Base-by-base conservation (phyloP, 495 filamentous ascomycete genomes). In the Xylaria grammica region DNA sequence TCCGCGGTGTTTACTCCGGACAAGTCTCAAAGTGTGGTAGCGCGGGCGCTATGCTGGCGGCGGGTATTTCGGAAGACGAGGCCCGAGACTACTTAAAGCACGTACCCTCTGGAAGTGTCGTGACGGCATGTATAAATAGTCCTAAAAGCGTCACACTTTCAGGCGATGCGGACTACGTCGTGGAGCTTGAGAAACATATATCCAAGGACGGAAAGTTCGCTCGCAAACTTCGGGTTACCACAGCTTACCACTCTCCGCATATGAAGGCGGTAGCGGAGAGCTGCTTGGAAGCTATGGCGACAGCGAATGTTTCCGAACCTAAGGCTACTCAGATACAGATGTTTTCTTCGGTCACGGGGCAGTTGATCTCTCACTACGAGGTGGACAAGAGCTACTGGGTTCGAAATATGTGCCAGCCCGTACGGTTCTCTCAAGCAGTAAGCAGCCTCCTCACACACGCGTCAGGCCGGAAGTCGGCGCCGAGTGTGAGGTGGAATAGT, bases 71-170 rank as follows among this genome's bases (percentile, higher is more conserved):
- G 3, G 38, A 67, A 44, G 46, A 68, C 11, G 65, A 70, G 9
- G 69, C 69, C 1, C 49, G 68, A 32, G 51, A 30, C 20, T 74
- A 75, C 29, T 46, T 80, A 1, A 29, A 66, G 40, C 46, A 34
- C 34, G 48, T 68, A 2, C 45, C 63, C 5, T 27, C 54, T 1
- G 51, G 24, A 34, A 57, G 53, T 49, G 65, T 71, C 38, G 50
- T 45, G 1, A 67, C 80, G 34, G 81, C 78, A 13, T 84, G 80
- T 49, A 48, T 79, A 42, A 84, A 82, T 58, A 79, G 76, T 42
- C 80, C 78, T 15, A 50, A 34, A 15, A 78, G 69, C 40, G 60
- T 77, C 19, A 83, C 81, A 8, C 44, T 84, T 3, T 79, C 78
- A 0, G 80, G 80, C 1, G 72, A 77, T 30, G 48, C 30, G 0